These are phyloP conservation scores for Agrostemma githago DNA, from an alignment of 148 eudicot genomes.

Conservation along the genomic window DNA sequence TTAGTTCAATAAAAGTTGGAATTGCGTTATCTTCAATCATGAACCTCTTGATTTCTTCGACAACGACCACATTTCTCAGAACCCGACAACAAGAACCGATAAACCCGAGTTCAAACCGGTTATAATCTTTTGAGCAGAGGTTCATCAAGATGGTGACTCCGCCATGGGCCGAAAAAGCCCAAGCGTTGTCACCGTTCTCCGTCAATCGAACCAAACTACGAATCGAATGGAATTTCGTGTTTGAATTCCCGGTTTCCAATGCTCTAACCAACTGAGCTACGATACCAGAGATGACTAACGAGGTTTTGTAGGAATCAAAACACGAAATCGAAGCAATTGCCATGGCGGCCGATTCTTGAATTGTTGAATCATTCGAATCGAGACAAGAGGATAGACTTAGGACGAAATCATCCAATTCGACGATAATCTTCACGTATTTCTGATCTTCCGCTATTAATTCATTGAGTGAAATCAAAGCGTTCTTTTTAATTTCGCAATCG, in stretches of 20 bases:
- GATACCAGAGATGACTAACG: constrained; percentile 46
- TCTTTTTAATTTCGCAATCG: constrained; percentile 44
- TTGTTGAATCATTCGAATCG: constrained; percentile 35
- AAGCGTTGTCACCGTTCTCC: constrained; percentile 70
- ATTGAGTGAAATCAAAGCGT: constrained; percentile 54
- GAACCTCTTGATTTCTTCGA: constrained; percentile 79
- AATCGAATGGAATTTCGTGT: constrained; percentile 44
- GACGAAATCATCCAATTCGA: constrained; percentile 43
- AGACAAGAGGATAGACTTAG: constrained; percentile 41
- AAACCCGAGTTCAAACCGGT: constrained; percentile 25
- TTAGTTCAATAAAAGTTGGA: constrained; percentile 36
- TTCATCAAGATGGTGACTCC: constrained; percentile 61
- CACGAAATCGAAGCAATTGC: constrained; percentile 39
- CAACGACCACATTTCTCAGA: constrained; percentile 61
- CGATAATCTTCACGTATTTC: constrained; percentile 51
- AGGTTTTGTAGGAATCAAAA: constrained; percentile 32
- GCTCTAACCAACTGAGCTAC: constrained; percentile 61
- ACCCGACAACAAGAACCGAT: constrained; percentile 54
- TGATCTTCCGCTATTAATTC: constrained; percentile 57
- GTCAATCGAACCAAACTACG: constrained; percentile 55
- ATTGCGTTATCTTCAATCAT: constrained; percentile 71
- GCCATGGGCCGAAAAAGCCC: constrained; percentile 89
- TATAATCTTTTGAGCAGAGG: constrained; percentile 26
- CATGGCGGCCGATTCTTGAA: constrained; percentile 56
- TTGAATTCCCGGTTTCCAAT: constrained; percentile 46